Evolutionary conservation across 2,329 filamentous ascomycete genomes (phyloP).

Genomic region (Orbilia brochopaga): DNA sequence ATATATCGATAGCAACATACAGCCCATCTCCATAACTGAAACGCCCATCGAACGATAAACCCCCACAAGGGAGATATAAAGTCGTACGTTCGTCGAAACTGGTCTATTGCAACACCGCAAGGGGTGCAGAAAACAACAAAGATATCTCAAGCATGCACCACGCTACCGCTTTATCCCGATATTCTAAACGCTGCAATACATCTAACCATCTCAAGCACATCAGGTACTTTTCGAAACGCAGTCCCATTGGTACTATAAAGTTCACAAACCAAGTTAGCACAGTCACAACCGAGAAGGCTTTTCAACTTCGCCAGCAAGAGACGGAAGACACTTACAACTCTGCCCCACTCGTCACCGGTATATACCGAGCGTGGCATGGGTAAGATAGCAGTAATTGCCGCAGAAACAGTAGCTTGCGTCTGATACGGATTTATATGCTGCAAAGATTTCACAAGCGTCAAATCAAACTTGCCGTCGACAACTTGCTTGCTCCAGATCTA

Average conservation of each 20-base stretch:
- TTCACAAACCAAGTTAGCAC: slow-evolving; percentile 15
- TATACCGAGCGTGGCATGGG: slow-evolving; percentile 85
- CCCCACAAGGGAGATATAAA: not conserved
- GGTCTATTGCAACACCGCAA: slow-evolving; percentile 1
- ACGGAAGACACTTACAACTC: slow-evolving; percentile 73
- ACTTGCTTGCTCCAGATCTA: slow-evolving; percentile 67
- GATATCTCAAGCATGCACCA: slow-evolving; percentile 9
- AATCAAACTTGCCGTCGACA: slow-evolving; percentile 70
- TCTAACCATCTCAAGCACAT: slow-evolving; percentile 8
- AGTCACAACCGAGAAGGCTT: slow-evolving; percentile 32
- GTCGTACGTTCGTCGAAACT: not conserved
- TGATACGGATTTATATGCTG: slow-evolving; percentile 74
- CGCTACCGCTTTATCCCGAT: not conserved
- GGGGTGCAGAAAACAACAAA: not conserved
- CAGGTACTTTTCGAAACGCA: slow-evolving; percentile 50
- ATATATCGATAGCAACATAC: slow-evolving; percentile 9
- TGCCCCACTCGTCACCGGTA: slow-evolving; percentile 90
- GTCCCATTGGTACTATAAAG: slow-evolving; percentile 67
- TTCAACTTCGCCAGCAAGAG: slow-evolving; percentile 22
- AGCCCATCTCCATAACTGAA: slow-evolving; percentile 2
- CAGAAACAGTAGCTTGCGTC: slow-evolving; percentile 66
- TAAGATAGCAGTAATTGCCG: slow-evolving; percentile 82
- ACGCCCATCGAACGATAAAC: not conserved
- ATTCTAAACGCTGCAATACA: slow-evolving; percentile 1
- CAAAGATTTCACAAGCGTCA: slow-evolving; percentile 79